Conservation (phyloP, 805 yeast species). For the Candida vaughaniae region DNA sequence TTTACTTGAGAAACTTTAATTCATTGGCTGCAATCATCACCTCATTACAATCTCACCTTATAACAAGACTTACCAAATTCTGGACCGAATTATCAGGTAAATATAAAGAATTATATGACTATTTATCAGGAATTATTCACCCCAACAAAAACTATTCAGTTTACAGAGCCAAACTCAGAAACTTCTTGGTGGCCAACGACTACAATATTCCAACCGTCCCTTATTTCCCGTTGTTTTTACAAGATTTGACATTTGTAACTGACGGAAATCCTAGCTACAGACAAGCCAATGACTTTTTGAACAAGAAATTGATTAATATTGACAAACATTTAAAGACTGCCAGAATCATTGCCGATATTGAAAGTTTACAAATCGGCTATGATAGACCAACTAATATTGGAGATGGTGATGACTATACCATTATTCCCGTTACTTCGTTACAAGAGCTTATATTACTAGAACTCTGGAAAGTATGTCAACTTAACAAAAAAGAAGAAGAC, state of each 20-base stretch:
- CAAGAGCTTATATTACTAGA: constrained; percentile 66
- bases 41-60: constrained; percentile 67
- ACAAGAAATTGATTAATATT: constrained; percentile 63
- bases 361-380: constrained; percentile 55
- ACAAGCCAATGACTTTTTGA: constrained; percentile 55
- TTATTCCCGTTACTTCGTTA: constrained; percentile 41
- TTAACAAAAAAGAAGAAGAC: constrained; percentile 60
- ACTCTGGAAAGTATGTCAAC: constrained; percentile 66
- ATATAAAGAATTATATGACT: constrained; percentile 60
- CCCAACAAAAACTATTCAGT: constrained; percentile 73
- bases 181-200: constrained; percentile 50
- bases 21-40: constrained; percentile 79
- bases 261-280: constrained; percentile 78
- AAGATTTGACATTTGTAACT: constrained; percentile 75
- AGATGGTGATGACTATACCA: constrained; percentile 28
- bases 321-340: constrained; percentile 73
- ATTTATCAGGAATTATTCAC: constrained; percentile 65
- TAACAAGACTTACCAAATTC: constrained; percentile 58
- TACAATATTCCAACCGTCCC: constrained; percentile 69
- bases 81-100: constrained; percentile 62
- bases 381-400: constrained; percentile 3
- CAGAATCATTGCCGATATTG: constrained; percentile 63
- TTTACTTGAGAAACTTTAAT: constrained; percentile 72
- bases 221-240: constrained; percentile 69
- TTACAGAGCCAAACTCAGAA: constrained; percentile 61